phyloP scores from a whole-genome alignment of 495 filamentous ascomycete species.

The Trichoderma erinaceum region DNA sequence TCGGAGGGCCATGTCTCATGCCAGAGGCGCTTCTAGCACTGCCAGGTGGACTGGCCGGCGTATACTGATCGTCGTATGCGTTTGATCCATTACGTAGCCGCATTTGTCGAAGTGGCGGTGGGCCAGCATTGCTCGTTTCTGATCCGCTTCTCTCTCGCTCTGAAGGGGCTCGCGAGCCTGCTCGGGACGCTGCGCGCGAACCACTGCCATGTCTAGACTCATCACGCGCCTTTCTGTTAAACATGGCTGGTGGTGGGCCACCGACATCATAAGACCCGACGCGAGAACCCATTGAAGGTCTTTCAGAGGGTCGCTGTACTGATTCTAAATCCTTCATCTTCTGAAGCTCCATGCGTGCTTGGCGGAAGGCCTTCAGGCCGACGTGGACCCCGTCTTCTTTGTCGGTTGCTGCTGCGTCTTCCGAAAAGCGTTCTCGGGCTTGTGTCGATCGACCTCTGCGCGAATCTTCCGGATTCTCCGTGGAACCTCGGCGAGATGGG shows the following conservation, averaged over 20 bases:
- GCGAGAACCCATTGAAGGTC: constrained; percentile 6
- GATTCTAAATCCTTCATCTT: constrained; percentile 43
- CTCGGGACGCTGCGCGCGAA: constrained; percentile 23
- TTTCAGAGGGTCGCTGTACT: constrained; percentile 26
- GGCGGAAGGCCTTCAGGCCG: constrained; percentile 43
- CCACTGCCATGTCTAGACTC: constrained; percentile 23
- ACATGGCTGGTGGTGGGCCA: constrained; percentile 37
- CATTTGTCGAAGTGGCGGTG: constrained; percentile 46
- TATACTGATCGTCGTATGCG: constrained; percentile 35
- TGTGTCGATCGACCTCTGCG: constrained; percentile 44
- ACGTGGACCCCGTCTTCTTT: constrained; percentile 35
- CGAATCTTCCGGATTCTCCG: constrained; percentile 34
- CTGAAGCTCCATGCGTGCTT: constrained; percentile 48
- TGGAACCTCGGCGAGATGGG: neutral
- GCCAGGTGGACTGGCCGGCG: constrained; percentile 23
- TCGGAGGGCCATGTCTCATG: constrained; percentile 1
- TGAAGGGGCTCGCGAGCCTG: constrained; percentile 24
- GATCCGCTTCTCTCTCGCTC: constrained; percentile 58
- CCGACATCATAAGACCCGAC: constrained; percentile 34
- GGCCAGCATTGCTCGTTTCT: constrained; percentile 45
- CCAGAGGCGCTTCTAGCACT: constrained; percentile 1
- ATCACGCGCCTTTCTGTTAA: constrained; percentile 36
- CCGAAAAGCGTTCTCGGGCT: constrained; percentile 25
- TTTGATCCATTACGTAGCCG: constrained; percentile 36
- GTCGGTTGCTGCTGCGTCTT: constrained; percentile 19